Conservation (phyloP, 495 filamentous ascomycete genomes). For the Cryomyces antarcticus region DNA sequence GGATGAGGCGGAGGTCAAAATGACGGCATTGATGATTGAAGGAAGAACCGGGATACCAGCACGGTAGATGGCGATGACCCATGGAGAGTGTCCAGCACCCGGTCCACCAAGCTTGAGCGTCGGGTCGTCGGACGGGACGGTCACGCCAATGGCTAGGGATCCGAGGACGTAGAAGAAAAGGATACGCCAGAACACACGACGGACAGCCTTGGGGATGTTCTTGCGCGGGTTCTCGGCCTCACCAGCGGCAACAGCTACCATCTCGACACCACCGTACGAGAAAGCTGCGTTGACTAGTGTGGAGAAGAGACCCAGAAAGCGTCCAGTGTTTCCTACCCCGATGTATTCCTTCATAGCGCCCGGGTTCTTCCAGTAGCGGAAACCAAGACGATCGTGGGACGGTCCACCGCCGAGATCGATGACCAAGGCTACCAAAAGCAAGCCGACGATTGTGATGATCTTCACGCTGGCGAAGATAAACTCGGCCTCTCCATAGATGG, state of each 20-base stretch:
- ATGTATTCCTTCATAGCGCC: slow-evolving; percentile 40
- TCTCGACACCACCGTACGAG: slow-evolving; percentile 39
- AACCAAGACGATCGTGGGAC: slow-evolving; percentile 29
- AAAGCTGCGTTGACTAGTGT: slow-evolving; percentile 20
- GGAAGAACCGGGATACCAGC: slow-evolving; percentile 46
- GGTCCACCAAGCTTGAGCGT: slow-evolving; percentile 29
- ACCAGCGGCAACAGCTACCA: slow-evolving; percentile 55
- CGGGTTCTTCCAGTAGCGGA: slow-evolving; percentile 48
- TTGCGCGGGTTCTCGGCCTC: slow-evolving; percentile 61
- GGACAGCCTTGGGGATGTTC: slow-evolving; percentile 58
- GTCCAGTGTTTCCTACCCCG: slow-evolving; percentile 25
- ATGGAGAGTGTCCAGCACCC: slow-evolving; percentile 46
- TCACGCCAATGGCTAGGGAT: slow-evolving; percentile 35
- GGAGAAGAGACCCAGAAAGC: slow-evolving; percentile 20
- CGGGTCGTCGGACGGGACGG: slow-evolving; percentile 29
- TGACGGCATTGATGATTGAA: slow-evolving; percentile 57
- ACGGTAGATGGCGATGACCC: slow-evolving; percentile 39
- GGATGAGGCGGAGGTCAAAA: slow-evolving; percentile 45
- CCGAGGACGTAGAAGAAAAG: slow-evolving; percentile 55
- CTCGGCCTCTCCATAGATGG: slow-evolving; percentile 28
- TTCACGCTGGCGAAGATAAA: slow-evolving; percentile 26
- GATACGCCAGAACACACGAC: slow-evolving; percentile 73
- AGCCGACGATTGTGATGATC: slow-evolving; percentile 24
- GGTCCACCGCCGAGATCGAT: slow-evolving; percentile 41
- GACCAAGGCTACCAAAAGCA: slow-evolving; percentile 28